Evolutionary conservation across 306 rosid genomes (phyloP), one percentile per base, ranked within the genome.

Genomic region (Luffa acutangula): DNA sequence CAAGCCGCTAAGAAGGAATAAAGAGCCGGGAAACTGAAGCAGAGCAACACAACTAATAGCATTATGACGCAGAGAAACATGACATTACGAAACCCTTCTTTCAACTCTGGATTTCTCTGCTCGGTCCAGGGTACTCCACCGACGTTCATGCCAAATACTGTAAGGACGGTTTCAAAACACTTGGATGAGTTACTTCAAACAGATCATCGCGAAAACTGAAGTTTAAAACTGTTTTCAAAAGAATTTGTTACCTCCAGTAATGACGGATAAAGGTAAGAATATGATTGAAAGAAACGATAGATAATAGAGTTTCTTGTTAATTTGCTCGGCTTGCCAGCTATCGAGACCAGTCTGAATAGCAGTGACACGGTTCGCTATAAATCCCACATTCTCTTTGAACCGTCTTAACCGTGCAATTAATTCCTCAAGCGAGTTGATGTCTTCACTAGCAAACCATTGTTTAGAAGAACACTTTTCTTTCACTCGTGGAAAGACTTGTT

Each of bases 71-170:
- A 90, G n/a, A 95, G 80, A 34, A 95, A 39, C 92, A 95, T 85
- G 70, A 95, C 98, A 41, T 95, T 90, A 12, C 93, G 93, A 82
- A 95, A 95, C 75, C 97, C 97, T 45, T 95, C 84, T 59, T 87
- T 88, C 60, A 87, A 78, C 37, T 60, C 84, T 0, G 96, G 90
- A 49, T 81, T 49, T 36, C 75, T 85, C 79, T 92, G 97, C 46
- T 85, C 93, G 3, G 97, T 95, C 98, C 98, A 95, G 41, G 98
- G 98, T 86, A 93, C 96, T 81, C 97, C 97, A 37, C 97, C 97
- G 9, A 95, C 98, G 79, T 93, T 95, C 98, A 95, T 95, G 83
- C 98, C 97, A 78, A 95, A 95, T 48, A 93, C 97, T 95, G 96
- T 81, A 67, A 76, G 75, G 78, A 54, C 9, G 2, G 65, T 41